Evolutionary conservation across 2,329 filamentous ascomycete genomes (phyloP).

Genomic region (Elsinoe arachidis): DNA sequence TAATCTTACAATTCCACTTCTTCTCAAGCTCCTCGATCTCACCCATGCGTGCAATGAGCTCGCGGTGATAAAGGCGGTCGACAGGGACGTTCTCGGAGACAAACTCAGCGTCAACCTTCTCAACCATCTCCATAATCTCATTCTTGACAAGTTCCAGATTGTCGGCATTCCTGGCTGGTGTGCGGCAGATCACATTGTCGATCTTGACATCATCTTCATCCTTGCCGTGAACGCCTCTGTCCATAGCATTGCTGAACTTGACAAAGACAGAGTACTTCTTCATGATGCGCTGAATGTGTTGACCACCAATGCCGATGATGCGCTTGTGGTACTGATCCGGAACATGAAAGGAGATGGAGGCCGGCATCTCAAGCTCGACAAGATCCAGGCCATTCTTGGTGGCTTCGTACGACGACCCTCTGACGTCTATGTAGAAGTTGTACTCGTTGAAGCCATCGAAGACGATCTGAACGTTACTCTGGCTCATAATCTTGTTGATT

Average conservation of each 20-base stretch:
- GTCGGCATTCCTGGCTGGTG: conserved; percentile 91
- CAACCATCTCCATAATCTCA: conserved; percentile 99
- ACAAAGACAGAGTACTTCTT: conserved; percentile 99
- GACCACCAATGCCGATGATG: conserved; percentile 95
- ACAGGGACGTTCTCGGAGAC: conserved; percentile 89
- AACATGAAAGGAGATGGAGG: conserved; percentile 97
- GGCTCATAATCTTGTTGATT: conserved; percentile 99
- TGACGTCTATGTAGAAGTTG: conserved; percentile 99
- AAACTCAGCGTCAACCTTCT: conserved; percentile 93
- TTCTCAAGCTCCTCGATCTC: conserved; percentile 94
- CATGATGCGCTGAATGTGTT: conserved; percentile 99
- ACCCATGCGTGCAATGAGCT: conserved; percentile 76
- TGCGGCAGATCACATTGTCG: conserved; percentile 97
- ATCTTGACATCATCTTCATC: conserved; percentile 98
- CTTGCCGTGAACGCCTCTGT: conserved; percentile 83
- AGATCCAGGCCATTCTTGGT: conserved; percentile 87
- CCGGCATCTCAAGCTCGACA: conserved; percentile 98
- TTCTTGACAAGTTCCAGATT: conserved; percentile 96
- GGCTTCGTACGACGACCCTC: conserved; percentile 82
- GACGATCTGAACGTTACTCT: conserved; percentile 98
- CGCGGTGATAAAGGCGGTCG: conserved; percentile 89
- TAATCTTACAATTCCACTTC: conserved; percentile 99
- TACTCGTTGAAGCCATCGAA: conserved; percentile 99
- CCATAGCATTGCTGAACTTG: conserved; percentile 99
- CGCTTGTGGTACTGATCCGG: conserved; percentile 99